Conservation (phyloP, 805 yeast species). For the Kluyveromyces nonfermentans region DNA sequence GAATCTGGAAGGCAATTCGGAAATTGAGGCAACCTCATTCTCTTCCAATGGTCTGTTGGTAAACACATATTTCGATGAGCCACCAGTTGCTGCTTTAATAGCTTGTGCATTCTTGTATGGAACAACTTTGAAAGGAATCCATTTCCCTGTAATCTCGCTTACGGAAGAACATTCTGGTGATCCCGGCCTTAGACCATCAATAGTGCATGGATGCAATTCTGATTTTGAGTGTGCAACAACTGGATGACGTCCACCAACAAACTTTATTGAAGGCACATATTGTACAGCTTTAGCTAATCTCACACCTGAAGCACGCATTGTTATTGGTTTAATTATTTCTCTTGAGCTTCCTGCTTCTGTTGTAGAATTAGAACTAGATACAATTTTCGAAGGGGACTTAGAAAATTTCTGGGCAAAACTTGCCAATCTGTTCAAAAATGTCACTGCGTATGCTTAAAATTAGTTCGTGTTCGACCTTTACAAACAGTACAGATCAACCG, state of each 20-base stretch:
- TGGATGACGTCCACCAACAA: conserved; percentile 73
- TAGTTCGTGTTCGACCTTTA: not conserved
- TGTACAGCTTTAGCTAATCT: conserved; percentile 13
- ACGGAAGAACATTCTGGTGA: conserved; percentile 20
- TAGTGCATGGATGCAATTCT: conserved; percentile 22
- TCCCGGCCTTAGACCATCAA: conserved; percentile 23
- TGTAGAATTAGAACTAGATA: not conserved
- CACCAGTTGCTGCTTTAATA: conserved; percentile 37
- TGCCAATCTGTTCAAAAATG: conserved; percentile 1
- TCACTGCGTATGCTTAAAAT: not conserved
- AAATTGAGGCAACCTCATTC: conserved; percentile 41
- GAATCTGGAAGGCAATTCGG: conserved; percentile 65
- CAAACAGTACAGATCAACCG: not conserved
- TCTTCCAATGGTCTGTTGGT: conserved; percentile 32
- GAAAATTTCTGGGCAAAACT: conserved; percentile 2
- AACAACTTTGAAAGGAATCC: conserved; percentile 34
- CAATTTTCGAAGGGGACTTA: not conserved
- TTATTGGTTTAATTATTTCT: conserved; percentile 1
- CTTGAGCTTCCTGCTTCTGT: not conserved
- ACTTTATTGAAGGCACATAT: conserved; percentile 68
- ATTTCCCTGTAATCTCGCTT: conserved; percentile 17
- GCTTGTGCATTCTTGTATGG: conserved; percentile 34
- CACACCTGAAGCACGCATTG: conserved; percentile 27
- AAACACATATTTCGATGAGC: conserved; percentile 14
- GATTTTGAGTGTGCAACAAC: conserved; percentile 30